Evolutionary conservation across 2,329 filamentous ascomycete genomes (phyloP), one percentile per base, ranked within the genome.

Genomic region (Coleophoma eucalyptorum): DNA sequence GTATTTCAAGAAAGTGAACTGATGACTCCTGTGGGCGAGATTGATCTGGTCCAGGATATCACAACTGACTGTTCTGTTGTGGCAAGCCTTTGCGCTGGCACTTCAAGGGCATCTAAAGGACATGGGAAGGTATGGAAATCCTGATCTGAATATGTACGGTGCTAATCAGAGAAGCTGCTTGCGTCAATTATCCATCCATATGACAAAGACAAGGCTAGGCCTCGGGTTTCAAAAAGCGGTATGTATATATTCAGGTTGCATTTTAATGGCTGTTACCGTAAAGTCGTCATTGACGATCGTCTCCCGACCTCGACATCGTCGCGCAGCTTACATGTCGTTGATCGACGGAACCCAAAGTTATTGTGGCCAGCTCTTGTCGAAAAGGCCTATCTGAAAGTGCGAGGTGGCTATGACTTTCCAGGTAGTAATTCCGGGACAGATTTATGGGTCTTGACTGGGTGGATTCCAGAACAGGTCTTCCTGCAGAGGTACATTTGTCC

Each of bases 51-150:
- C 3, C 94, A 99, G 69, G 94, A 99, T 68, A 84, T 96, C 52
- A 92, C 93, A 5, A 95, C 93, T 1, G 94, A 99, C 67, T 99
- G 94, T 65, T 97, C 94, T 1, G 93, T 99, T 3, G 93, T 99
- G 26, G 94, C 94, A 15, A 97, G 94, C 66, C 77, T 99, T 5
- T 97, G 92, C 65, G 91, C 92, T 21, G 86, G 83, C 20, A 84
- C 87, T 53, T 84, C 85, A 38, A 80, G 89, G 56, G 77, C 85
- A 8, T 79, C 85, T 54, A 84, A 84, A 16, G 87, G 86, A 2
- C 79, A 87, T 67, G 76, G 79, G 35, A 84, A 85, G 67, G 88
- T 90, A 73, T 56, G 72, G 10, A 26, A 26, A 26, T 8, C 4
- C 10, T 26, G 26, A 8, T 26, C 26, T 5, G 26, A 26, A 5